Percentiles rank a stretch among this genome's conserved stretches.
These are phyloP conservation scores for Rhizopus microsporus DNA, from an alignment of 371 early-diverging fungal species.

Conservation along the genomic window DNA sequence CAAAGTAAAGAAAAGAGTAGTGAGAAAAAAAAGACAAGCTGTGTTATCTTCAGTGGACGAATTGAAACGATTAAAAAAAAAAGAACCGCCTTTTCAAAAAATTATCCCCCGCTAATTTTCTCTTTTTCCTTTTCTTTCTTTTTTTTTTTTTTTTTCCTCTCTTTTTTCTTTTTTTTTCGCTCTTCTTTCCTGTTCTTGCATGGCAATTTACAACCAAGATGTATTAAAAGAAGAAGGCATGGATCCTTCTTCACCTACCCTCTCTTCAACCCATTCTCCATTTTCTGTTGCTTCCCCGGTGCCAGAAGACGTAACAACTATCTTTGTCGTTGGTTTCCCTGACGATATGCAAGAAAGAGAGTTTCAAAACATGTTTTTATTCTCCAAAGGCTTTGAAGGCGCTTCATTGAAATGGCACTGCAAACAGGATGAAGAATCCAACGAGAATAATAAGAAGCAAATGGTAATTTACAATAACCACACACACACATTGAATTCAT, in stretches of 20 bases:
- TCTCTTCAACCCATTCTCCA: slow-evolving; percentile 15
- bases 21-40: too few species aligned
- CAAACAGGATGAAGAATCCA: slow-evolving; percentile 54
- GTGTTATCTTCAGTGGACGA: too few species aligned
- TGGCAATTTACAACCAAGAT: neutral
- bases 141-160: neutral
- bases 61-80: too few species aligned
- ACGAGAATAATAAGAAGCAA: slow-evolving; percentile 67
- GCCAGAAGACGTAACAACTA: slow-evolving; percentile 80
- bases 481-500: neutral
- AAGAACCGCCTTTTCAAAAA: neutral
- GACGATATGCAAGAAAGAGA: slow-evolving; percentile 97
- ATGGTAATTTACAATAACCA: slow-evolving; percentile 62
- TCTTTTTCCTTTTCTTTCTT: neutral
- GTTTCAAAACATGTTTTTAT: slow-evolving; percentile 97
- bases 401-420: slow-evolving; percentile 87
- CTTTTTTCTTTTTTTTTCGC: neutral
- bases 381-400: slow-evolving; percentile 93
- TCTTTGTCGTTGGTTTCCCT: slow-evolving; percentile 97
- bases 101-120: neutral
- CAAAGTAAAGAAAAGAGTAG: too few species aligned
- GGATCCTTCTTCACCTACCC: neutral
- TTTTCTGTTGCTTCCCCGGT: slow-evolving; percentile 13
- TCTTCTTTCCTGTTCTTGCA: neutral
- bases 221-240: neutral